Conservation (phyloP, 768 basidiomycete species). For the Podaxis pistillaris region DNA sequence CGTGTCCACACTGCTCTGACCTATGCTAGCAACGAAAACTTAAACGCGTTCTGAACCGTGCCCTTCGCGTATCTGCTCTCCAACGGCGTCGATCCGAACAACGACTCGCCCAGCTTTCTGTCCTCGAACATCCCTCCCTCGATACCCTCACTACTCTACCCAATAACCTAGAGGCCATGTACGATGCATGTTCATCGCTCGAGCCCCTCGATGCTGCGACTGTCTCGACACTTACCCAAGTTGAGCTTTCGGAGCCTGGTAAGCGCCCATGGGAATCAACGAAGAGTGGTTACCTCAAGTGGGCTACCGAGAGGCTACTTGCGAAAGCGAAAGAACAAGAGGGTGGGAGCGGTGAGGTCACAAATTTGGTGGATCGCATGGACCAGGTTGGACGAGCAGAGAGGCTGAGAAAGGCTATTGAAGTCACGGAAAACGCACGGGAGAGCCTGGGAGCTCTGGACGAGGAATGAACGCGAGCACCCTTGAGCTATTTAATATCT, state of each 20-base stretch:
- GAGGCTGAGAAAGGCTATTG: conserved; percentile 8
- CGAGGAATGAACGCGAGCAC: no score
- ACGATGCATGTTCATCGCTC: conserved; percentile 4
- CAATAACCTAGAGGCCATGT: conserved; percentile 4
- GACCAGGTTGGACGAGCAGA: conserved; percentile 5
- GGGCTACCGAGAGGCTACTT: conserved; percentile 4
- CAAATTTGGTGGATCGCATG: background rate
- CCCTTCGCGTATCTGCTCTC: background rate
- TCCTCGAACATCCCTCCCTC: conserved; percentile 11
- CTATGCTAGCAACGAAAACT: conserved; percentile 9
- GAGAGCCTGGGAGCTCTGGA: conserved; percentile 4
- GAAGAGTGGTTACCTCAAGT: conserved; percentile 14
- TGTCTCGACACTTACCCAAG: conserved; percentile 8
- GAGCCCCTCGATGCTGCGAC: conserved; percentile 9
- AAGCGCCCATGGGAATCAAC: conserved; percentile 15
- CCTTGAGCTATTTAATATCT: no score
- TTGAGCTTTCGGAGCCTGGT: conserved; percentile 10
- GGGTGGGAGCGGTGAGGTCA: background rate
- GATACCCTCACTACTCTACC: background rate
- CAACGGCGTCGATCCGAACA: conserved; percentile 4
- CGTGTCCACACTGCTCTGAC: background rate
- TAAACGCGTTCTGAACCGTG: background rate
- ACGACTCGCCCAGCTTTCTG: background rate
- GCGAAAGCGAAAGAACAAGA: background rate
- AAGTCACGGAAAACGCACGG: conserved; percentile 6